A percentile compares a stretch with the other conserved stretches of the same genome.
These are phyloP conservation scores for Penicillium robsamsonii DNA, from an alignment of 495 filamentous ascomycete species.

Conservation along the genomic window DNA sequence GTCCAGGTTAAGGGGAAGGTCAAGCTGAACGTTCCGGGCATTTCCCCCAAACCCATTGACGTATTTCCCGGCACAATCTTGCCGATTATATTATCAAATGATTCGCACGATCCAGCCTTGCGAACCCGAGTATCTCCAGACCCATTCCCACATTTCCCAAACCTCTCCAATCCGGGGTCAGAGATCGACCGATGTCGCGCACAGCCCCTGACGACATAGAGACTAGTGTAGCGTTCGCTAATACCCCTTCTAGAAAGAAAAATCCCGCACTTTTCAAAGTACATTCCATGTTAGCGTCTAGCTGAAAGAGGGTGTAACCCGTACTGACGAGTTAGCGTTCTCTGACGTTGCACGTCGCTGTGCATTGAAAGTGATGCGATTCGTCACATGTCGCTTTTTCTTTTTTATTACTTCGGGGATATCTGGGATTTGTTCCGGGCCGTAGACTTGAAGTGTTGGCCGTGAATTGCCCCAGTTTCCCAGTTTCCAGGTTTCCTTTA, in stretches of 20 bases:
- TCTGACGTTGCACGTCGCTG: conserved; percentile 1
- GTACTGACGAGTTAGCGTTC: neutral
- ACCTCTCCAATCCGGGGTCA: conserved; percentile 13
- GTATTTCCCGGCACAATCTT: neutral
- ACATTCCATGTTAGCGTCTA: neutral
- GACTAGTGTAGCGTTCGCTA: conserved; percentile 11
- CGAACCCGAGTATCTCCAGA: neutral
- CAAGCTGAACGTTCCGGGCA: no score
- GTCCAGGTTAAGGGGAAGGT: no score
- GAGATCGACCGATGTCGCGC: conserved; percentile 15
- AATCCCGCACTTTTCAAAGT: conserved; percentile 24
- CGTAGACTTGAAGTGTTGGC: neutral
- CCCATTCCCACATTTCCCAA: neutral
- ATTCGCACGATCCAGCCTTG: conserved; percentile 1
- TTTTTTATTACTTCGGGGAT: neutral
- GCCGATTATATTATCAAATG: neutral
- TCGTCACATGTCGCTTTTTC: neutral
- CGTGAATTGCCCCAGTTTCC: neutral
- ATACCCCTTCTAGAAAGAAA: conserved; percentile 23
- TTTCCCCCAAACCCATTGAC: neutral
- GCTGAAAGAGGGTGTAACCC: neutral
- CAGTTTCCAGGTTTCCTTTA: neutral
- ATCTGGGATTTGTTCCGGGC: neutral
- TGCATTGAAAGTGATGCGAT: neutral
- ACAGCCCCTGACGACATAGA: conserved; percentile 17